Conservation (phyloP, 768 basidiomycete species). For the Mycena galericulata region DNA sequence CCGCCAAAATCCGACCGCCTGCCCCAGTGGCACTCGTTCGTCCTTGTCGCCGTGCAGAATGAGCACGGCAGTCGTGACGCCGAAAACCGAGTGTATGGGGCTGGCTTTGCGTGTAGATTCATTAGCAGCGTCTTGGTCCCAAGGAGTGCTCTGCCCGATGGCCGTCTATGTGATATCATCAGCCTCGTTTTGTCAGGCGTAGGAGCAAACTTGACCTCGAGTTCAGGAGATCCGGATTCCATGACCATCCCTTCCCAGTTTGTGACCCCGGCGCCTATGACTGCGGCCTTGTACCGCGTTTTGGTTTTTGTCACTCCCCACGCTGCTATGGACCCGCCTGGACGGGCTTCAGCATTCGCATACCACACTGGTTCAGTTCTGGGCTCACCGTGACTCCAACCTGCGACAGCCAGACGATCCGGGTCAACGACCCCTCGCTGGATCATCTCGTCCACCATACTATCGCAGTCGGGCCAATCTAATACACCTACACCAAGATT, state of each 20-base stretch:
- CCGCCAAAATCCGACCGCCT: conserved; percentile 48
- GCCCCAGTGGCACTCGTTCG: conserved; percentile 59
- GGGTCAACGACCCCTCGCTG: conserved; percentile 47
- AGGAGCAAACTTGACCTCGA: conserved; percentile 39
- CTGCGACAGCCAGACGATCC: conserved; percentile 45
- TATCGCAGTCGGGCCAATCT: conserved; percentile 51
- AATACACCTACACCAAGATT: conserved; percentile 45
- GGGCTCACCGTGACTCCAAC: conserved; percentile 51
- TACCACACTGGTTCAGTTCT: not conserved
- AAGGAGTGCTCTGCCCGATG: conserved; percentile 47
- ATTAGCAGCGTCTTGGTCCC: conserved; percentile 40
- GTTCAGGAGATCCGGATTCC: conserved; percentile 50
- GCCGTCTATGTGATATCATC: conserved; percentile 37
- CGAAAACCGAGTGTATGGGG: conserved; percentile 51
- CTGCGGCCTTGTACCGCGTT: conserved; percentile 49
- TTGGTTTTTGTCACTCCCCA: conserved; percentile 52
- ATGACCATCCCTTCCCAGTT: conserved; percentile 54
- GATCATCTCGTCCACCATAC: conserved; percentile 51
- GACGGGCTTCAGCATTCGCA: not conserved
- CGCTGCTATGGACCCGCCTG: conserved; percentile 49
- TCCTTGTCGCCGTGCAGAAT: conserved; percentile 66
- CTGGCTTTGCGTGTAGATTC: conserved; percentile 40
- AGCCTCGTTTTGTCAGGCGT: not conserved
- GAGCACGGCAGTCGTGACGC: conserved; percentile 59
- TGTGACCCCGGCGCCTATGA: conserved; percentile 49